phyloP scores from a whole-genome alignment of 1,139 yeast genomes.

The Candida tropicalis region DNA sequence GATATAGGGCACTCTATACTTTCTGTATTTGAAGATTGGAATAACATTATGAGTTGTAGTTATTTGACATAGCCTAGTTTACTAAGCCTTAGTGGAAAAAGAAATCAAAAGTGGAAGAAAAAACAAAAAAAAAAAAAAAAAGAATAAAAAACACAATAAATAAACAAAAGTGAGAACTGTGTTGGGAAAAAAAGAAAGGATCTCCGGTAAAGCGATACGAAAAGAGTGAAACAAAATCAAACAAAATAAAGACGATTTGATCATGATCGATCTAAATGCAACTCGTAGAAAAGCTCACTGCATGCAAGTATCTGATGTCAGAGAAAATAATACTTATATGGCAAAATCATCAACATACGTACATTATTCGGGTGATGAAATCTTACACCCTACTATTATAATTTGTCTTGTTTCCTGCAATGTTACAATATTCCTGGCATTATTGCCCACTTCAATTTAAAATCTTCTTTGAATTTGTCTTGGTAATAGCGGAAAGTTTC shows the following conservation, averaged over 20 bases:
- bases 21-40: constrained; percentile 3
- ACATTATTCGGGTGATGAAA: too few relatives aligned
- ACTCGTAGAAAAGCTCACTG: too few relatives aligned
- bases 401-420: not conserved
- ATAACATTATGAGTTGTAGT: constrained; percentile 11
- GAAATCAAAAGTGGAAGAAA: not conserved
- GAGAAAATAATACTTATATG: too few relatives aligned
- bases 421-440: constrained; percentile 23
- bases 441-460: constrained; percentile 22
- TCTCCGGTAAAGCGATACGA: too few relatives aligned
- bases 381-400: too few relatives aligned
- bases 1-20: constrained; percentile 30
- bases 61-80: constrained; percentile 11
- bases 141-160: not conserved
- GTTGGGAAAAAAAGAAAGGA: too few relatives aligned
- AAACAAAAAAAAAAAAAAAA: not conserved
- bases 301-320: too few relatives aligned
- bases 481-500: constrained; percentile 61
- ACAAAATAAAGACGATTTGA: too few relatives aligned
- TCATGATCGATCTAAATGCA: too few relatives aligned
- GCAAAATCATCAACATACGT: too few relatives aligned
- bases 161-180: too few relatives aligned
- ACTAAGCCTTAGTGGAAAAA: not conserved
- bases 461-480: constrained; percentile 24
- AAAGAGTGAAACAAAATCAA: too few relatives aligned